Conservation (phyloP, 2,329 filamentous ascomycete species). For the Pseudogymnoascus sp. region DNA sequence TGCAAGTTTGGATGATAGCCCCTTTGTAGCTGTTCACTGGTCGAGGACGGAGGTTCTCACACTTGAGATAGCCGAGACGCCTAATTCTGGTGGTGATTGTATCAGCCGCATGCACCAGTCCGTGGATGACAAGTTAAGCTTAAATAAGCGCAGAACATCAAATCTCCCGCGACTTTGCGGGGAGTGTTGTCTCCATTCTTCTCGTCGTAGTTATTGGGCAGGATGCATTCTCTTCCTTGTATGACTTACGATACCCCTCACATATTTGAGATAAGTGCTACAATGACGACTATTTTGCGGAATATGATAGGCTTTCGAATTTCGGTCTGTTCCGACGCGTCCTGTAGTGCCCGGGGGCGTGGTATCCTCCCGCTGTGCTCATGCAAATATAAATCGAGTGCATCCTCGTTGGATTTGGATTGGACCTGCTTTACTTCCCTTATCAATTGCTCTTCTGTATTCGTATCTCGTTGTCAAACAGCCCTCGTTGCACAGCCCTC, state of each 20-base stretch:
- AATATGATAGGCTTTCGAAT: slow-evolving; percentile 4
- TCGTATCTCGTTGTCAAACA: neutral
- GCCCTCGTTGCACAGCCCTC: neutral
- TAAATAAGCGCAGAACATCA: slow-evolving; percentile 7
- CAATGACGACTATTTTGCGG: neutral
- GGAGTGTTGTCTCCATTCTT: neutral
- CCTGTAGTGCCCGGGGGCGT: neutral
- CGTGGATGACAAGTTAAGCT: slow-evolving; percentile 3
- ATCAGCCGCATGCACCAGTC: neutral
- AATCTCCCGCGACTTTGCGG: neutral
- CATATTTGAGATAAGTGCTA: slow-evolving; percentile 1
- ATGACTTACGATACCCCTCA: neutral
- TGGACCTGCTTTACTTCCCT: neutral
- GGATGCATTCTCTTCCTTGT: neutral
- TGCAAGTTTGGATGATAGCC: neutral
- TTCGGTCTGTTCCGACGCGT: neutral
- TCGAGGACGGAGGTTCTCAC: neutral
- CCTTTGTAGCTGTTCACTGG: neutral
- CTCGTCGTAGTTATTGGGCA: neutral
- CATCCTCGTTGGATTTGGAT: neutral
- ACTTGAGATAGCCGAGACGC: neutral
- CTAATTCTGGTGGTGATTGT: neutral
- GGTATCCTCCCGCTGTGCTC: neutral
- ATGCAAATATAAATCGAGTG: slow-evolving; percentile 5
- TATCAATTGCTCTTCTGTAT: neutral